Evolutionary conservation across 495 filamentous ascomycete genomes (phyloP).

Genomic region (Penicillium atrosanguineum): DNA sequence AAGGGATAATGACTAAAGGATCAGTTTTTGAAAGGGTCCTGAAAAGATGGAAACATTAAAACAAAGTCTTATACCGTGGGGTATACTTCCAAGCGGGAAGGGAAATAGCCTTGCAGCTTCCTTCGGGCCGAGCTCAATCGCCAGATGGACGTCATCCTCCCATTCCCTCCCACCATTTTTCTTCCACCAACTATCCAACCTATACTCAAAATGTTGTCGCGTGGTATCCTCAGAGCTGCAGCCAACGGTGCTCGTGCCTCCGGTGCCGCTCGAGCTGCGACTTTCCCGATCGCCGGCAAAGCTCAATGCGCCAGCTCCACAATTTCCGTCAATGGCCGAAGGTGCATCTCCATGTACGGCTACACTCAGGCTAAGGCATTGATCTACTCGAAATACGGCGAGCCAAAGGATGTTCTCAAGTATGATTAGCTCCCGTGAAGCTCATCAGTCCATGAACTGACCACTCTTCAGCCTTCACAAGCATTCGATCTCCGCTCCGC

Average conservation of each 20-base stretch:
- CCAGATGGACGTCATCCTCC: slow-evolving; percentile 27
- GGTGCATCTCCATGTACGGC: slow-evolving; percentile 74
- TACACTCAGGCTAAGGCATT: slow-evolving; percentile 96
- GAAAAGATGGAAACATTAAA: background rate
- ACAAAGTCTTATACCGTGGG: background rate
- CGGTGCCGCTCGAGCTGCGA: background rate
- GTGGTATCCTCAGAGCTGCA: slow-evolving; percentile 24
- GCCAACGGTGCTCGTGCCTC: slow-evolving; percentile 13
- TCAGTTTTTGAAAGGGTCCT: background rate
- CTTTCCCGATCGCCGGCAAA: slow-evolving; percentile 21
- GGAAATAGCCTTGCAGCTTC: slow-evolving; percentile 9
- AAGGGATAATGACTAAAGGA: background rate
- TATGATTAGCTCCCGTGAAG: slow-evolving; percentile 26
- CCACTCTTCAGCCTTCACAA: slow-evolving; percentile 60
- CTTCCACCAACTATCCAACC: background rate
- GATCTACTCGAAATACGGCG: slow-evolving; percentile 79
- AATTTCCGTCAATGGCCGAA: slow-evolving; percentile 16
- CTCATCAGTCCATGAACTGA: slow-evolving; percentile 2
- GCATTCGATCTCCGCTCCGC: slow-evolving; percentile 73
- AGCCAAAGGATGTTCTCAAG: slow-evolving; percentile 78
- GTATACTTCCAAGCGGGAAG: background rate
- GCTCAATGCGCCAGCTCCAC: slow-evolving; percentile 14
- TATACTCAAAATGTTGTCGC: slow-evolving; percentile 35
- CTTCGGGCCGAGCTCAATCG: slow-evolving; percentile 26
- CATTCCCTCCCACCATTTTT: background rate